Percentiles rank a stretch among this genome's conserved stretches.
These are phyloP conservation scores for Fragaria ananassa DNA, from an alignment of 306 rosid species.

Conservation along the genomic window DNA sequence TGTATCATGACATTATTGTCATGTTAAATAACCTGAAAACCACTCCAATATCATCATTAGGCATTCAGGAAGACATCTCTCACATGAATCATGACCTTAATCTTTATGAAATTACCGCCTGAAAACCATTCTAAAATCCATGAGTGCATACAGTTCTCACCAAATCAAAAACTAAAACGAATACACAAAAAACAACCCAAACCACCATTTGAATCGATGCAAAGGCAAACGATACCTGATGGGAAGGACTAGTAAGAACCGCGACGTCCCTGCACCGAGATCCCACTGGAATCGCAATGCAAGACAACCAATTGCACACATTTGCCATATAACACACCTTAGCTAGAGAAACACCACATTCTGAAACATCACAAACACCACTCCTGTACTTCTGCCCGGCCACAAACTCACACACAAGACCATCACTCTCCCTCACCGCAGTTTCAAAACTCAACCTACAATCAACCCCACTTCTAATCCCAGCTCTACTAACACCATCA, in stretches of 20 bases:
- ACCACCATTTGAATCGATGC: conserved; percentile 5
- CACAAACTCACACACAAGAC: conserved; percentile 63
- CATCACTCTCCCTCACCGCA: conserved; percentile 43
- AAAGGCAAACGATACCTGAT: conserved; percentile 40
- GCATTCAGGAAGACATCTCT: conserved; percentile 1
- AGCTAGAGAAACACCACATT: conserved; percentile 57
- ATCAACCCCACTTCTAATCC: conserved; percentile 64
- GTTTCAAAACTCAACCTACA: conserved; percentile 70
- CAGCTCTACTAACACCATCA: conserved; percentile 42
- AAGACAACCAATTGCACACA: conserved; percentile 63
- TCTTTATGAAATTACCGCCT: neutral
- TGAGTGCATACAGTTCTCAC: neutral
- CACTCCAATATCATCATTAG: neutral
- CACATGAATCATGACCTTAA: conserved; percentile 3
- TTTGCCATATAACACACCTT: conserved; percentile 52
- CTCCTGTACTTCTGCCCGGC: conserved; percentile 43
- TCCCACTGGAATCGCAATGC: conserved; percentile 60
- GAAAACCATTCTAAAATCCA: neutral
- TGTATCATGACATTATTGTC: neutral
- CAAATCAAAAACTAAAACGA: conserved; percentile 6
- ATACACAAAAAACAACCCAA: neutral
- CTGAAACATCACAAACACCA: conserved; percentile 26
- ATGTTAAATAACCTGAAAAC: neutral
- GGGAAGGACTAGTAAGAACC: conserved; percentile 40
- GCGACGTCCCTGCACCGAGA: conserved; percentile 80